Percentiles rank a stretch among this genome's conserved stretches.
Conservation (phyloP, 768 basidiomycete species). For the Myochromella boudieri region DNA sequence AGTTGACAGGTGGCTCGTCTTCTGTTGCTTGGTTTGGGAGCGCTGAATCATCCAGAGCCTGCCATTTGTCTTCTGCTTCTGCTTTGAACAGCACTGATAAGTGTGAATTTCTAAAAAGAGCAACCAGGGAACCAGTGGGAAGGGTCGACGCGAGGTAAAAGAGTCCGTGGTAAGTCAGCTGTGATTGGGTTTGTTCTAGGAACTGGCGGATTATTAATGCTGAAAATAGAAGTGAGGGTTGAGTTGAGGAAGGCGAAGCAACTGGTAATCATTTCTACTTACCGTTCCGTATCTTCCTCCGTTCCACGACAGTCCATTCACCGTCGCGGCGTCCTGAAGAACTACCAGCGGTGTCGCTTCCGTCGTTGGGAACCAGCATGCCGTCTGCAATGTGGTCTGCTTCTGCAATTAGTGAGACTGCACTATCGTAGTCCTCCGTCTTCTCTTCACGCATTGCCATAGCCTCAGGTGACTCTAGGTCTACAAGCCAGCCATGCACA, state of each 20-base stretch:
- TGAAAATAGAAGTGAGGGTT: slow-evolving; percentile 30
- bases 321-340: slow-evolving; percentile 17
- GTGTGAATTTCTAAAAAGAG: slow-evolving; percentile 89
- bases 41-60: slow-evolving; percentile 10
- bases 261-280: slow-evolving; percentile 17
- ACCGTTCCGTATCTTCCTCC: slow-evolving; percentile 72
- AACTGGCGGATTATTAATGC: slow-evolving; percentile 69
- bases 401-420: slow-evolving; percentile 73
- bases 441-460: slow-evolving; percentile 41
- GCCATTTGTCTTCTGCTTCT: slow-evolving; percentile 10
- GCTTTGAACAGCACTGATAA: slow-evolving; percentile 82
- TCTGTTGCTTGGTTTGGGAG: not conserved
- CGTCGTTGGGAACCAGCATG: slow-evolving; percentile 48
- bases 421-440: slow-evolving; percentile 69
- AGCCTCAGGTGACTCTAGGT: slow-evolving; percentile 63
- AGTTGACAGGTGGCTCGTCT: not conserved
- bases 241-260: not conserved
- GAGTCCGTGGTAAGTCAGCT: slow-evolving; percentile 86
- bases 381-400: slow-evolving; percentile 76
- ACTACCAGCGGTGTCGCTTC: slow-evolving; percentile 10
- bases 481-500: slow-evolving; percentile 90
- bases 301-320: slow-evolving; percentile 52
- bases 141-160: slow-evolving; percentile 76
- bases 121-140: slow-evolving; percentile 55
- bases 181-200: slow-evolving; percentile 71